Evolutionary conservation across 768 basidiomycete genomes (phyloP).

Genomic region (Tylopilus plumbeoviolaceoides): DNA sequence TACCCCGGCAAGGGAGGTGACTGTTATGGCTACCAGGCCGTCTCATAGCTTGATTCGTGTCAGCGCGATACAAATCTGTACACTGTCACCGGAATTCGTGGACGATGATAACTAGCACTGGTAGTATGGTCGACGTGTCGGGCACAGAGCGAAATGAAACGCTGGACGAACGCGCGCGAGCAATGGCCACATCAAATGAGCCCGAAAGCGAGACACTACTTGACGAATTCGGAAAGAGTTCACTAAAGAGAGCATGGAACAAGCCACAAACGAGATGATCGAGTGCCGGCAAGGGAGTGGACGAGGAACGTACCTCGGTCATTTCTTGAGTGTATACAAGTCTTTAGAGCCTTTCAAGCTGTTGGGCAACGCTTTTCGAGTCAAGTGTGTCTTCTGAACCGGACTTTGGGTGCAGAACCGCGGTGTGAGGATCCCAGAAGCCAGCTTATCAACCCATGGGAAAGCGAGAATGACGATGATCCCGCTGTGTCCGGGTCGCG

Average conservation of each 20-base stretch:
- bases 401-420: too few species aligned
- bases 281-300: too few species aligned
- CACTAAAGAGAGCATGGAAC: constrained; percentile 53
- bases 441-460: background rate
- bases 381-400: constrained; percentile 10
- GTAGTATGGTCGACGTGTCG: constrained; percentile 19
- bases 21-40: constrained; percentile 52
- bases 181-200: background rate
- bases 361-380: constrained; percentile 23
- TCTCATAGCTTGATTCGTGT: constrained; percentile 37
- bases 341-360: constrained; percentile 44
- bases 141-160: background rate
- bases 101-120: constrained; percentile 63
- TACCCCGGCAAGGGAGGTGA: constrained; percentile 52
- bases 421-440: too few species aligned
- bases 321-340: constrained; percentile 57
- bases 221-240: constrained; percentile 22
- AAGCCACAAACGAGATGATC: constrained; percentile 34
- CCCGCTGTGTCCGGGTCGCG: background rate
- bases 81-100: constrained; percentile 38
- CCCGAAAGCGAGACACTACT: background rate
- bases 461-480: background rate
- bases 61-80: background rate
- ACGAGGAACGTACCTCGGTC: constrained; percentile 36
- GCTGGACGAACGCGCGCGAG: constrained; percentile 26